Evolutionary conservation across 176 grass and related monocot species (phyloP).

Genomic region (Metroxylon sagu): DNA sequence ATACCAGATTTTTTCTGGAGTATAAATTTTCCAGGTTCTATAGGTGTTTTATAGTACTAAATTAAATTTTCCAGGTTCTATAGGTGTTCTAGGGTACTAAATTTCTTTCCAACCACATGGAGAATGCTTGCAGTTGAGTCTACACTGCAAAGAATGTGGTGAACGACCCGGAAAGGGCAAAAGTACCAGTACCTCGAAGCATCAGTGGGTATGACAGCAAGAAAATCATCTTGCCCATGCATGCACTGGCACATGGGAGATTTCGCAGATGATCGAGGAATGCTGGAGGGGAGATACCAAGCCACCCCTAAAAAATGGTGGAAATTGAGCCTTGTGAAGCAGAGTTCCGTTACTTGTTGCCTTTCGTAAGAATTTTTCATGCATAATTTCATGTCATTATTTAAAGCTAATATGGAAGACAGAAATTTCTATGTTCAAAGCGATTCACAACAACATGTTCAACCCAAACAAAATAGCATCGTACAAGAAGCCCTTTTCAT

Average conservation of each 20-base stretch:
- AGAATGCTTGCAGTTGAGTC: constrained; percentile 35
- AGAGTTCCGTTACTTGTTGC: constrained; percentile 63
- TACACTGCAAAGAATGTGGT: constrained; percentile 71
- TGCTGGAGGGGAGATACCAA: constrained; percentile 26
- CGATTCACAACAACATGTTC: no score
- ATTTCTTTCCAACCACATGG: no score
- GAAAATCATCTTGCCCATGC: constrained; percentile 47
- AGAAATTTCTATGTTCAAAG: no score
- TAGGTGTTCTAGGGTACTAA: no score
- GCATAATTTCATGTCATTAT: no score
- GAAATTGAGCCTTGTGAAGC: constrained; percentile 55
- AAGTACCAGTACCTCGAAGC: constrained; percentile 62
- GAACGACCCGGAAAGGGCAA: constrained; percentile 69
- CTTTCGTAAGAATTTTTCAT: constrained; percentile 3
- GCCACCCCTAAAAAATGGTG: constrained; percentile 33
- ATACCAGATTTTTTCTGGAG: no score
- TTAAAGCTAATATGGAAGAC: no score
- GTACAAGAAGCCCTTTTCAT: no score
- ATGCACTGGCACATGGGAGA: constrained; percentile 82
- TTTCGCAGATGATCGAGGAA: constrained; percentile 83
- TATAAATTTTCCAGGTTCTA: no score
- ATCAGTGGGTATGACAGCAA: constrained; percentile 30
- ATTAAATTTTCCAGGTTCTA: no score
- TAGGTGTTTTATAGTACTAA: no score
- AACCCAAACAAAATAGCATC: no score